Evolutionary conservation across 345 rosid species (phyloP).

Genomic region (Carallia pectinifolia): DNA sequence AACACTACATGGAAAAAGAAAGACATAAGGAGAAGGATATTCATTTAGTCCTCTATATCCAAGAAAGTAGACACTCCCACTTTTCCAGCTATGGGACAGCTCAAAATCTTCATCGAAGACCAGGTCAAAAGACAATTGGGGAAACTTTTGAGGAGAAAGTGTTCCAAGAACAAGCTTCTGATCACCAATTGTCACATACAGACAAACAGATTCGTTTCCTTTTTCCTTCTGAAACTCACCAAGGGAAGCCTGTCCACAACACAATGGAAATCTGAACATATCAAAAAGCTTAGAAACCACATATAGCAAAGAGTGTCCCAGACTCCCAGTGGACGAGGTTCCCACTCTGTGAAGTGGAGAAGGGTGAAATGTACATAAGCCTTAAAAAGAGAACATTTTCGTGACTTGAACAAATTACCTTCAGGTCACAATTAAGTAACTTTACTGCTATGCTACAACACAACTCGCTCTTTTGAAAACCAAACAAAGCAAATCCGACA

Average conservation of each 20-base stretch:
- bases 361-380: too few relatives aligned
- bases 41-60: neutral
- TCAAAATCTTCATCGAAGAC: neutral
- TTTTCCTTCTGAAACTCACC: neutral
- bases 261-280: too few relatives aligned
- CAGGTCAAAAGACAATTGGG: slow-evolving; percentile 1
- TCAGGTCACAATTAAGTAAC: too few relatives aligned
- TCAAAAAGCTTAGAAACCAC: too few relatives aligned
- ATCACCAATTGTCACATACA: slow-evolving; percentile 19
- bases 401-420: too few relatives aligned
- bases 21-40: neutral
- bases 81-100: neutral
- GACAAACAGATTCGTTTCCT: neutral
- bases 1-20: too few relatives aligned
- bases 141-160: neutral
- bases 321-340: too few relatives aligned
- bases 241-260: neutral
- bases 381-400: too few relatives aligned
- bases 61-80: neutral
- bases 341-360: too few relatives aligned
- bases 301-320: too few relatives aligned
- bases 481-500: slow-evolving; percentile 35
- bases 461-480: too few relatives aligned
- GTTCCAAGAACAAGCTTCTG: slow-evolving; percentile 44
- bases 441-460: too few relatives aligned